Percentiles rank a stretch among this genome's conserved stretches.
Conservation (phyloP, 345 rosid species). For the Gossypium sturtianum region DNA sequence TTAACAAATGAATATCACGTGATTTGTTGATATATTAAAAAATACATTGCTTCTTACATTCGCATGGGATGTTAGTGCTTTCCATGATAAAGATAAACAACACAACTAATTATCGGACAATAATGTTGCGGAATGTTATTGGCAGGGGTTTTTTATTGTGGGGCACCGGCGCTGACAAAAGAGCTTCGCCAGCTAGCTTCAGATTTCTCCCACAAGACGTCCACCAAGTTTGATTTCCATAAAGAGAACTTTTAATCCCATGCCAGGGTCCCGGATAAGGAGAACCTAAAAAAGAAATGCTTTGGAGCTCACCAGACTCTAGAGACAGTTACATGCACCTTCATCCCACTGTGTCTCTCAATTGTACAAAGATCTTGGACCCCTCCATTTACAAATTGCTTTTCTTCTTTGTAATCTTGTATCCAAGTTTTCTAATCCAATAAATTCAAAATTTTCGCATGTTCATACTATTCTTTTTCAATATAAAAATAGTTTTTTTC, state of each 20-base stretch:
- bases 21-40: too few species aligned
- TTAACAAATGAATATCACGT: too few species aligned
- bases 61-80: not conserved
- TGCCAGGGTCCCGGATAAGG: not conserved
- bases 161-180: constrained; percentile 58
- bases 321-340: too few species aligned
- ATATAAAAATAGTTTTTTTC: too few species aligned
- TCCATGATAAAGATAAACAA: not conserved
- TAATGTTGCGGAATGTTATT: not conserved
- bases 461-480: not conserved
- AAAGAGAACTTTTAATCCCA: constrained; percentile 56
- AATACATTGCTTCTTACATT: too few species aligned
- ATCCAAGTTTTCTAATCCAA: not conserved
- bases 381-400: not conserved
- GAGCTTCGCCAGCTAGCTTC: constrained; percentile 61
- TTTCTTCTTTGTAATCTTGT: not conserved
- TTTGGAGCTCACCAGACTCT: too few species aligned
- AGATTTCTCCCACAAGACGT: constrained; percentile 75
- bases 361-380: constrained; percentile 6
- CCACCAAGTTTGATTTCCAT: constrained; percentile 70
- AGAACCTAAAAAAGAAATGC: not conserved
- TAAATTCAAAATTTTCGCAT: too few species aligned
- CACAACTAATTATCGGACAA: too few species aligned
- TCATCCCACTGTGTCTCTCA: not conserved
- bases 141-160: constrained; percentile 83